Percentiles rank a stretch among this genome's conserved stretches.
phyloP scores from a whole-genome alignment of 192 early-diverging fungal species.

The Cetraspora pellucida region DNA sequence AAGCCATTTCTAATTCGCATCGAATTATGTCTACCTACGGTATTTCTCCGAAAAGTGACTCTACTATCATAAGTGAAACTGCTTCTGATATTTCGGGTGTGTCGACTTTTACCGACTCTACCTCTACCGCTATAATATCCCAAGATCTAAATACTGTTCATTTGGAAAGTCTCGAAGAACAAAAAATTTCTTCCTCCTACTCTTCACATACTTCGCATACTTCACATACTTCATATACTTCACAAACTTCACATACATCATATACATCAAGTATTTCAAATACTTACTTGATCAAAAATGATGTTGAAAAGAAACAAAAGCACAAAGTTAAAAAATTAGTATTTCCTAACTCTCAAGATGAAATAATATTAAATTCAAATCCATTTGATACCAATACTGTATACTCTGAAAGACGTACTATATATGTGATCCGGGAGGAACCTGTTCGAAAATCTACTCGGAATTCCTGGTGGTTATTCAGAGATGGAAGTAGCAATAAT shows the following conservation, averaged over 20 bases:
- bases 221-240: no score
- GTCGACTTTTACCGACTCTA: neutral
- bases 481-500: neutral
- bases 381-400: slow-evolving; percentile 27
- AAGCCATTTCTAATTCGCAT: neutral
- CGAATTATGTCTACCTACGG: neutral
- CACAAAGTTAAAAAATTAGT: neutral
- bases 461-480: slow-evolving; percentile 24
- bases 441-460: neutral
- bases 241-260: no score
- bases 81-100: neutral
- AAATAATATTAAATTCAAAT: neutral
- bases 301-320: neutral
- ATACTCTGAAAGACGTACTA: neutral
- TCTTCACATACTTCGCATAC: no score
- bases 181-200: no score
- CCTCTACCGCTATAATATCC: neutral
- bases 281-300: no score
- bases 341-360: neutral
- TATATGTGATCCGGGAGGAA: neutral
- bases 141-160: neutral
- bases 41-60: neutral
- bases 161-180: neutral
- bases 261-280: no score
- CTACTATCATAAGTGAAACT: neutral